Evolutionary conservation across 306 rosid species (phyloP).

Genomic region (Pyrus bretschneideri): DNA sequence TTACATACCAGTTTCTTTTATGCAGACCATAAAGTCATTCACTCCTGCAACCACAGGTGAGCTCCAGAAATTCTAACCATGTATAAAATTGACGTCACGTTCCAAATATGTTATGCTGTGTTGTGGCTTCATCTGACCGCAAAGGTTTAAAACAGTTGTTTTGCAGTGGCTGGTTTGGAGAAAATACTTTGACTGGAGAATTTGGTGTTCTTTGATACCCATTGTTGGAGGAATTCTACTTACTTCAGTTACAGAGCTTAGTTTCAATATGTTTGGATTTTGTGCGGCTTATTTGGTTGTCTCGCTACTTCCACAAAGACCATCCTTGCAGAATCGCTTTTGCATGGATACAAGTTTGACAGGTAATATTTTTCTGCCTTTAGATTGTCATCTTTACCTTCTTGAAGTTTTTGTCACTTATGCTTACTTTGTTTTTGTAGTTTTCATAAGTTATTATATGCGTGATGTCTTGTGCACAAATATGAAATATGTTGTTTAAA

Average conservation of each 20-base stretch:
- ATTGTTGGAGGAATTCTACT: slow-evolving; percentile 99
- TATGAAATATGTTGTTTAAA: background rate
- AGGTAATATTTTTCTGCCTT: slow-evolving; percentile 39
- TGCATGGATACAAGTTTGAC: slow-evolving; percentile 97
- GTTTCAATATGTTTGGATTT: slow-evolving; percentile 86
- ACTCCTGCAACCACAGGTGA: slow-evolving; percentile 97
- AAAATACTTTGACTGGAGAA: slow-evolving; percentile 86
- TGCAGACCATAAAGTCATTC: slow-evolving; percentile 98
- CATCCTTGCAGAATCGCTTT: slow-evolving; percentile 83
- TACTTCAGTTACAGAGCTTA: slow-evolving; percentile 88
- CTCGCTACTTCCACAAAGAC: slow-evolving; percentile 97
- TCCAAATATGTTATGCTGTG: background rate
- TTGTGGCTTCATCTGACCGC: slow-evolving; percentile 24
- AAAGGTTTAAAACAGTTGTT: slow-evolving; percentile 50
- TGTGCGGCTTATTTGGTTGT: slow-evolving; percentile 98
- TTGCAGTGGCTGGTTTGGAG: slow-evolving; percentile 96
- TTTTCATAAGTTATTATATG: background rate
- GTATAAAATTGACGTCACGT: background rate
- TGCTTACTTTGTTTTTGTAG: background rate
- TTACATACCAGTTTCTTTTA: slow-evolving; percentile 95
- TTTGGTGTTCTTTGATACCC: slow-evolving; percentile 89
- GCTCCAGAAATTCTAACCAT: slow-evolving; percentile 6
- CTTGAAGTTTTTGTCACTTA: background rate
- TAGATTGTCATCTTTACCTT: background rate
- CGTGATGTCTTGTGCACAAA: background rate